A percentile compares a stretch with the other conserved stretches of the same genome.
Conservation (phyloP, 2,329 filamentous ascomycete species). For the Scedosporium boydii region DNA sequence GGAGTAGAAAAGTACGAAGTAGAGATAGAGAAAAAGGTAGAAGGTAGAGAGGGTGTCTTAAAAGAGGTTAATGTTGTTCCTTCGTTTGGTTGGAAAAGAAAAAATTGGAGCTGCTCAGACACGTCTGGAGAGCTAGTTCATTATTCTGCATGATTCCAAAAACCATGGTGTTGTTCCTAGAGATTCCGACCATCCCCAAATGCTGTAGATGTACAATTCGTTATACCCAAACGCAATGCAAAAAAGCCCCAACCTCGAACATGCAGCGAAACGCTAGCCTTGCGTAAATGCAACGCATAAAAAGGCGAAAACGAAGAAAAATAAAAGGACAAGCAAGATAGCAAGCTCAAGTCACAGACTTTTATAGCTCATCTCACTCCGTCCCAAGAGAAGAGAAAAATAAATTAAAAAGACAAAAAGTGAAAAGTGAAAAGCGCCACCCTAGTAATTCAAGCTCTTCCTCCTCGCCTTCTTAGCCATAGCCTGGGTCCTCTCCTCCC, state of each 20-base stretch:
- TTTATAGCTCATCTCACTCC: not conserved
- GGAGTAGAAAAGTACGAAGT: slow-evolving; percentile 11
- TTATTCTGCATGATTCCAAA: too few relatives aligned
- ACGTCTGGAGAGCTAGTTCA: too few relatives aligned
- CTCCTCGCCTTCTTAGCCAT: slow-evolving; percentile 23
- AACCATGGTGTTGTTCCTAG: too few relatives aligned
- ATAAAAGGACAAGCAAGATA: not conserved
- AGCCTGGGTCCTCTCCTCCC: slow-evolving; percentile 49
- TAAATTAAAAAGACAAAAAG: too few relatives aligned
- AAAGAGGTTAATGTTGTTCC: too few relatives aligned
- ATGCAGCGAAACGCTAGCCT: not conserved
- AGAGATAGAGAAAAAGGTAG: not conserved
- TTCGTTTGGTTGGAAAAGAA: too few relatives aligned
- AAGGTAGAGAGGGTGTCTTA: not conserved
- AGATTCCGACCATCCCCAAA: too few relatives aligned
- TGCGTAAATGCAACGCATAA: not conserved
- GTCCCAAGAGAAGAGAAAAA: not conserved
- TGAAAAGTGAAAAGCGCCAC: too few relatives aligned
- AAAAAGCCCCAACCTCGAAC: not conserved
- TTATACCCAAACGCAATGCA: not conserved
- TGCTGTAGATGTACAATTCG: too few relatives aligned
- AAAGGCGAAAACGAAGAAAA: not conserved
- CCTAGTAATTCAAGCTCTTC: not conserved
- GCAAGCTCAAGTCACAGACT: too few relatives aligned
- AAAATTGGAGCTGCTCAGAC: too few relatives aligned